phyloP scores from a whole-genome alignment of 2,329 filamentous ascomycete genomes.

The Colletotrichum brevisporum region DNA sequence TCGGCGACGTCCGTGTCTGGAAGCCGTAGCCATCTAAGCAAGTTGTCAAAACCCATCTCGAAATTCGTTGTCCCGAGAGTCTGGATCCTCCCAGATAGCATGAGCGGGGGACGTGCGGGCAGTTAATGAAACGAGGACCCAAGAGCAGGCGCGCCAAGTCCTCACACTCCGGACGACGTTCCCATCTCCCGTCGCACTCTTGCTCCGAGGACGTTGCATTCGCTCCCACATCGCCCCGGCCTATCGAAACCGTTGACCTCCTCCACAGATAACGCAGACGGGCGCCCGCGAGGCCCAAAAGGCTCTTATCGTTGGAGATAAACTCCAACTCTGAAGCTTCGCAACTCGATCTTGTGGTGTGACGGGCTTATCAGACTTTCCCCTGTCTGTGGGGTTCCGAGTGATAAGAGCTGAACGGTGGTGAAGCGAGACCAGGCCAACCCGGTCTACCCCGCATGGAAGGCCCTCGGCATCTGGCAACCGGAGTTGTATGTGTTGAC shows the following conservation, averaged over 20 bases:
- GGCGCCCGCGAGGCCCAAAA: background rate
- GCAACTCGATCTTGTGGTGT: background rate
- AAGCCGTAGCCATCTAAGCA: slow-evolving; percentile 29
- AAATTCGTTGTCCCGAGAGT: background rate
- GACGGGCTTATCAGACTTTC: slow-evolving; percentile 16
- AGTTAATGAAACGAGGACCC: slow-evolving; percentile 10
- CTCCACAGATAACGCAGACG: slow-evolving; percentile 17
- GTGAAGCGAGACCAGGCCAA: background rate
- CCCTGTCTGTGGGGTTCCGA: slow-evolving; percentile 8
- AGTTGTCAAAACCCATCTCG: slow-evolving; percentile 6
- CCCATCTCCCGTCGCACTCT: background rate
- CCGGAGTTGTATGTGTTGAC: background rate
- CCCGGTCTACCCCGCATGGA: slow-evolving; percentile 33
- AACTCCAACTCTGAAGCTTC: slow-evolving; percentile 24
- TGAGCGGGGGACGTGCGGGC: background rate
- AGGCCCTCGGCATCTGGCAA: slow-evolving; percentile 7
- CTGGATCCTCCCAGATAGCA: background rate
- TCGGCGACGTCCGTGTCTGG: slow-evolving; percentile 29
- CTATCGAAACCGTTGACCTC: background rate
- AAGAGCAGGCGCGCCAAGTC: background rate
- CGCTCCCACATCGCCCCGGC: background rate
- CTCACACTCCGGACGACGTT: background rate
- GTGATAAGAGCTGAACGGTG: slow-evolving; percentile 23
- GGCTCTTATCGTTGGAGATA: slow-evolving; percentile 33
- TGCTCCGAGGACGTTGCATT: slow-evolving; percentile 22